Percentiles rank a stretch among this genome's conserved stretches.
phyloP scores from a whole-genome alignment of 108 stramenopile species.

The Epithemia pelagica region DNA sequence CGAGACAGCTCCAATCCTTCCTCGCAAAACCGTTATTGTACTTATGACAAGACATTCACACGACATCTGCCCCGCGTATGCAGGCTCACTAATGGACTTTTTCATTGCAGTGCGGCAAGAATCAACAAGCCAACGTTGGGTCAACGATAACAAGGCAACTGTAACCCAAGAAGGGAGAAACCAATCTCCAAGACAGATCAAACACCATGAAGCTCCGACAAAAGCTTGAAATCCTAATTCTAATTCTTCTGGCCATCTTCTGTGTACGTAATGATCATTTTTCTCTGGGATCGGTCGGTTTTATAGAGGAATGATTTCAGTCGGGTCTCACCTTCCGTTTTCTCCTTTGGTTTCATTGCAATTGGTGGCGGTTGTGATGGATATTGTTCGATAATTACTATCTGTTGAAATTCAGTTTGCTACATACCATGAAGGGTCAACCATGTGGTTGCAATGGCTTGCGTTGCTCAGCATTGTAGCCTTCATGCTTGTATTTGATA shows the following conservation, averaged over 20 bases:
- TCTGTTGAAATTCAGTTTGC: constrained; percentile 43
- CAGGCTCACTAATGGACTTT: too few relatives aligned
- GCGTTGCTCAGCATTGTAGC: constrained; percentile 50
- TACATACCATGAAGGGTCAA: constrained; percentile 68
- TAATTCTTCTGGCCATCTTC: background rate
- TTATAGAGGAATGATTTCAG: background rate
- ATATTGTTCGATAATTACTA: background rate
- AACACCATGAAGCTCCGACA: constrained; percentile 19
- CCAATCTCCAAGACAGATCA: background rate
- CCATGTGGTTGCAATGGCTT: constrained; percentile 75
- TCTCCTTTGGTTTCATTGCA: background rate
- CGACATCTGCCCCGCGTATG: too few relatives aligned
- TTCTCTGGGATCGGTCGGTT: background rate
- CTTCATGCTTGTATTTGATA: constrained; percentile 68
- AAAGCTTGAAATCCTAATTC: background rate
- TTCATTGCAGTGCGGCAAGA: background rate
- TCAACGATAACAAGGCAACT: background rate
- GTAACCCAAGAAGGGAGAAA: too few relatives aligned
- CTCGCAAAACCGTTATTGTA: background rate
- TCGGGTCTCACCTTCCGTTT: background rate
- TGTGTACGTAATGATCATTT: background rate
- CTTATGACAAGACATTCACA: background rate
- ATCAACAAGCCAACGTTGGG: background rate
- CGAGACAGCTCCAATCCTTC: too few relatives aligned
- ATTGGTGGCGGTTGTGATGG: background rate